Evolutionary conservation across 2,329 filamentous ascomycete genomes (phyloP).

Genomic region (Myriosclerotinia curreyana): DNA sequence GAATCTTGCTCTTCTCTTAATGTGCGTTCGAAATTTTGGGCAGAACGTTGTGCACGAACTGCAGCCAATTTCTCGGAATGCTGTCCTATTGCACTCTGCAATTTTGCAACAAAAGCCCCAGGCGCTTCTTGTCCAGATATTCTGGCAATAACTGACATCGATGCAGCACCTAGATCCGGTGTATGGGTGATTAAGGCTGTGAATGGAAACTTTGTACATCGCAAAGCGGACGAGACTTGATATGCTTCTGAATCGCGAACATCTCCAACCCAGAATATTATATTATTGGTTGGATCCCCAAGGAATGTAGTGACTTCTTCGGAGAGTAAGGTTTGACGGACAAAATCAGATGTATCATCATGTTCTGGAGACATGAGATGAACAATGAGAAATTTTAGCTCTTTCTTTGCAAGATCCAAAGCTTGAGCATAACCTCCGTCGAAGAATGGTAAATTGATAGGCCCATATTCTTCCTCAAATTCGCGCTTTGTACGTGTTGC

Average conservation of each 20-base stretch:
- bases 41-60: conserved; percentile 71
- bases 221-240: conserved; percentile 82
- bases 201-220: conserved; percentile 91
- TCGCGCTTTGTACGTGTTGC: conserved; percentile 86
- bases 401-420: conserved; percentile 82
- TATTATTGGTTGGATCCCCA: conserved; percentile 70
- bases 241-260: conserved; percentile 92
- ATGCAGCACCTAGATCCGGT: conserved; percentile 74
- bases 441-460: conserved; percentile 68
- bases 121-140: conserved; percentile 70
- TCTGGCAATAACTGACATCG: conserved; percentile 86
- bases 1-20: conserved; percentile 86
- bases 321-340: conserved; percentile 76
- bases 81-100: conserved; percentile 69
- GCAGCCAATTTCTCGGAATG: conserved; percentile 73
- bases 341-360: conserved; percentile 82
- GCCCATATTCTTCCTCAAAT: conserved; percentile 90
- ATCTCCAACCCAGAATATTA: conserved; percentile 89
- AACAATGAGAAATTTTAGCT: conserved; percentile 88
- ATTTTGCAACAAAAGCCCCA: conserved; percentile 68
- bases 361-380: conserved; percentile 89
- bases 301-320: conserved; percentile 72
- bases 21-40: conserved; percentile 76
- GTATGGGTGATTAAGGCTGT: conserved; percentile 83
- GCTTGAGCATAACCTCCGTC: conserved; percentile 91